Evolutionary conservation across 2,329 filamentous ascomycete genomes (phyloP).

Genomic region (Albophoma yamanashiensis): DNA sequence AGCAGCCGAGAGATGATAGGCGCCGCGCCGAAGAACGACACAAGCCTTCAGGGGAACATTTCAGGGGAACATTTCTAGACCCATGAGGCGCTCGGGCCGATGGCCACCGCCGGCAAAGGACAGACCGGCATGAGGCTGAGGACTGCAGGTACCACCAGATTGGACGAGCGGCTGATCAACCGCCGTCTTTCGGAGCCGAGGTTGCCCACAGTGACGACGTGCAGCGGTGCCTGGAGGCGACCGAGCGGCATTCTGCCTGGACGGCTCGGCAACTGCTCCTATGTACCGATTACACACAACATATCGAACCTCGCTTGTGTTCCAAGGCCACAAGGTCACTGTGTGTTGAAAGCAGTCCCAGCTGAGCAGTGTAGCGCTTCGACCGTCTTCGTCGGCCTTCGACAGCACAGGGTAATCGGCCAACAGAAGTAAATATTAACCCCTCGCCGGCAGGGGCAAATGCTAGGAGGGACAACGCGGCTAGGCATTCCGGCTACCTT

Average conservation of each 20-base stretch:
- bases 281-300: too few species aligned
- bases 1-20: slow-evolving; percentile 25
- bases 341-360: background rate
- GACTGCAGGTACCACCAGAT: slow-evolving; percentile 18
- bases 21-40: background rate
- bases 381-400: background rate
- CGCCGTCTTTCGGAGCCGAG: too few species aligned
- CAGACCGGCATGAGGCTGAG: slow-evolving; percentile 24
- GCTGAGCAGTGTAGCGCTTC: background rate
- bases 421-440: background rate
- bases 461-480: background rate
- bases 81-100: too few species aligned
- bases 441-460: background rate
- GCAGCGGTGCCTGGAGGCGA: too few species aligned
- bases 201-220: too few species aligned
- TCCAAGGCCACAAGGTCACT: too few species aligned
- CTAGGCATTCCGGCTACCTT: background rate
- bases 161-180: too few species aligned
- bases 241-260: too few species aligned
- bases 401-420: background rate
- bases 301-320: background rate
- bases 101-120: too few species aligned
- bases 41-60: background rate
- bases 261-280: too few species aligned
- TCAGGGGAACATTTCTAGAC: background rate